A percentile compares a stretch with the other conserved stretches of the same genome.
These are phyloP conservation scores for Ramichloridium luteum DNA, from an alignment of 2,329 filamentous ascomycete genomes.

Conservation along the genomic window DNA sequence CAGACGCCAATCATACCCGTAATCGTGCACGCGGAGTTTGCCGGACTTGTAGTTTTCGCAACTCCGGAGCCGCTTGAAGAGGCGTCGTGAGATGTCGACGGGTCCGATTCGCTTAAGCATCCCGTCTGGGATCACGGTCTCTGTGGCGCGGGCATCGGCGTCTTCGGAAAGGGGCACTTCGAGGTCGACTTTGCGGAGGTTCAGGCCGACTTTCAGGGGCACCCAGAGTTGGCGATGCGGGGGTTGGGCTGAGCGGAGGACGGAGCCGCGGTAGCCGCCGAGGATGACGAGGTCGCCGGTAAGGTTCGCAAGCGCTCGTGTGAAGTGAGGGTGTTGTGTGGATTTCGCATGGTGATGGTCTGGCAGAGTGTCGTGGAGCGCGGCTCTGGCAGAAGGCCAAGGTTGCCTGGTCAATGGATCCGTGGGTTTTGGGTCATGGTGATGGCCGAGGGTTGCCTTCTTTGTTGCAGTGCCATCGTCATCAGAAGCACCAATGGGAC, in stretches of 20 bases:
- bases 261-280: conserved; percentile 80
- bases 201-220: conserved; percentile 82
- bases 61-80: conserved; percentile 65
- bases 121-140: conserved; percentile 71
- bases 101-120: conserved; percentile 89
- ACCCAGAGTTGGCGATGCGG: conserved; percentile 87
- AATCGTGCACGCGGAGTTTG: conserved; percentile 70
- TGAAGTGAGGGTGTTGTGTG: conserved; percentile 37
- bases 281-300: conserved; percentile 79
- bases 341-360: too few species aligned
- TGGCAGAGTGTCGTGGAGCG: conserved; percentile 9
- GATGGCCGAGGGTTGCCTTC: too few species aligned
- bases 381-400: conserved; percentile 15
- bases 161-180: conserved; percentile 68
- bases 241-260: conserved; percentile 71
- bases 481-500: too few species aligned
- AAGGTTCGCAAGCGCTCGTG: conserved; percentile 50
- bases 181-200: conserved; percentile 80
- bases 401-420: conserved; percentile 18
- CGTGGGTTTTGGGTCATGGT: conserved; percentile 8
- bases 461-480: too few species aligned
- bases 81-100: conserved; percentile 71
- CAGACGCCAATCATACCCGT: conserved; percentile 88
- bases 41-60: conserved; percentile 62
- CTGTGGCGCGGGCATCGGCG: conserved; percentile 71